Evolutionary conservation across 129 eudicot genomes (phyloP).

Genomic region (Helianthus tuberosus): DNA sequence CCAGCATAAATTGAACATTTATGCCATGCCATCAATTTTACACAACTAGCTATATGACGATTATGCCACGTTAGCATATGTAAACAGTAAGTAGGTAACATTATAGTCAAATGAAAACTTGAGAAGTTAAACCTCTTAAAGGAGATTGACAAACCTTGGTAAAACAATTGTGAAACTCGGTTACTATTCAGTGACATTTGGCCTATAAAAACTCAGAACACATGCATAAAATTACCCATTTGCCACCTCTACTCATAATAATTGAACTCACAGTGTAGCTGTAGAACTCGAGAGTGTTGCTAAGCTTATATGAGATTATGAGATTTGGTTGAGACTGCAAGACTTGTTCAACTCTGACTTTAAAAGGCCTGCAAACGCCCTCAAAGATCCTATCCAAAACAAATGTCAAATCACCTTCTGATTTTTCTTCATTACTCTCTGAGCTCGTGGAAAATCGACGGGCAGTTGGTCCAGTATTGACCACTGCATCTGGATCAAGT

Average conservation of each 20-base stretch:
- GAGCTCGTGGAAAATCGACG: slow-evolving; percentile 50
- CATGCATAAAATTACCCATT: background rate
- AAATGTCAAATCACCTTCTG: slow-evolving; percentile 81
- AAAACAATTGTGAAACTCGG: background rate
- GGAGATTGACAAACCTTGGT: background rate
- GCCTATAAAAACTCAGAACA: background rate
- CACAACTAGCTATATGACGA: background rate
- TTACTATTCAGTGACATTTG: background rate
- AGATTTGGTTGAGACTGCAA: slow-evolving; percentile 96
- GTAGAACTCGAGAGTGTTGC: slow-evolving; percentile 92
- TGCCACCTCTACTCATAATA: slow-evolving; percentile 7
- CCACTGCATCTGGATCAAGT: slow-evolving; percentile 86
- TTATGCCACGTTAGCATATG: background rate
- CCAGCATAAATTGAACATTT: background rate
- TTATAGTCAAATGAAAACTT: background rate
- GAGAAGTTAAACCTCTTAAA: background rate
- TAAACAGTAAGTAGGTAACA: background rate
- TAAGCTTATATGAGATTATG: slow-evolving; percentile 83
- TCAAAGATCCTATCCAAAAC: slow-evolving; percentile 95
- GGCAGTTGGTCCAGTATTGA: slow-evolving; percentile 80
- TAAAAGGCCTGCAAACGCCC: slow-evolving; percentile 94
- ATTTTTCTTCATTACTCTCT: slow-evolving; percentile 55
- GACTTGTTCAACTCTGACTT: slow-evolving; percentile 99
- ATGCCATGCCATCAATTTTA: background rate
- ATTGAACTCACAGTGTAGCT: slow-evolving; percentile 71